Evolutionary conservation across 2,329 filamentous ascomycete species (phyloP), one percentile per base, ranked within the genome.

Genomic region (Fusarium mangiferae): DNA sequence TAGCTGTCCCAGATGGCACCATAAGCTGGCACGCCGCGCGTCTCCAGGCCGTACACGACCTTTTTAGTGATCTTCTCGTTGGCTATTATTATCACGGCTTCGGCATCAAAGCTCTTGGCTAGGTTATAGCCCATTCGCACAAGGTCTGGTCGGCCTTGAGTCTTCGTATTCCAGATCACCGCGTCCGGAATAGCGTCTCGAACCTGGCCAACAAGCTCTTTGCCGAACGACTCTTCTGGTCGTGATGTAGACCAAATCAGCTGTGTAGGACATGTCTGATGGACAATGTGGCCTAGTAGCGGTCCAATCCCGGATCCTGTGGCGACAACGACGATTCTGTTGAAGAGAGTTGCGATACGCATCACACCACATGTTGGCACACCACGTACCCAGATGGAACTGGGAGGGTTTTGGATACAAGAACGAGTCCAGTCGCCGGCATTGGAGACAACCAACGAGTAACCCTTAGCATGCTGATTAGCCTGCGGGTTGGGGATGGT

Each of bases 231-330:
- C 68, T 85, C 81, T 35, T 87, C 81, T 0, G 93, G 93, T 20
- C 85, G 83, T 4, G 89, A 85, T 1, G 92, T 90, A 7, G 89
- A 90, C 93, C 93, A 95, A 52, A 94, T 85, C 15, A 95, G 87
- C 22, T 92, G 90, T 45, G 85, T 86, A 20, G 85, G 83, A 57
- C 85, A 84, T 41, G 86, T 83, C 15, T 83, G 83, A 68, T 82
- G 84, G 56, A 88, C 86, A 45, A 93, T 85, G 59, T 86, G 84
- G 57, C 90, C 90, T 18, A 94, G 83, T 61, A 90, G 88, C 1
- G 92, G 92, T 0, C 91, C 92, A 66, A 94, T 93, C 7, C 92
- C 92, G 1, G 92, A 93, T 3, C 92, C 92, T 0, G 92, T 94
- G 10, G 90, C 91, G 13, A 94, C 89, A 66, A 94, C 82, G 36